phyloP scores from a whole-genome alignment of 2,329 filamentous ascomycete genomes.

The Monosporascus sp. region DNA sequence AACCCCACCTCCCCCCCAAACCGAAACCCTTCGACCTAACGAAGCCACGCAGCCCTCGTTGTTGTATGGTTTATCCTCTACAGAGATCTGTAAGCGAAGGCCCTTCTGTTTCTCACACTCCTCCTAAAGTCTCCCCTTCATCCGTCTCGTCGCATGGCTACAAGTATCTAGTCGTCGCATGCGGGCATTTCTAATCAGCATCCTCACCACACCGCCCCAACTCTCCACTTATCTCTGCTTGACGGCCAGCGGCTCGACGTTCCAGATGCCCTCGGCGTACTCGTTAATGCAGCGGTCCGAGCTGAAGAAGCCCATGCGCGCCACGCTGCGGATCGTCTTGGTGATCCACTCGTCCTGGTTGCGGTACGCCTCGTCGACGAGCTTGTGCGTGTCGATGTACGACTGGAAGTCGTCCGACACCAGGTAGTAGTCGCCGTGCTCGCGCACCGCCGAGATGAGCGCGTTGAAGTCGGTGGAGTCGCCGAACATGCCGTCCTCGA shows the following conservation, averaged over 20 bases:
- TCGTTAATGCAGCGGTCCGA: conserved; percentile 94
- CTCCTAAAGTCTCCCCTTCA: too few relatives aligned
- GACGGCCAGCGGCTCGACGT: conserved; percentile 71
- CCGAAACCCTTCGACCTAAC: too few relatives aligned
- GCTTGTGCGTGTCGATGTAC: conserved; percentile 83
- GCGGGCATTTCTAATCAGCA: too few relatives aligned
- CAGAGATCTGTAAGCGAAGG: too few relatives aligned
- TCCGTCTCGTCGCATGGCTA: too few relatives aligned
- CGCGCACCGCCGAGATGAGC: conserved; percentile 76
- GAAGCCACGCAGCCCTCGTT: too few relatives aligned
- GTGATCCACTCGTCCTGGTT: conserved; percentile 90
- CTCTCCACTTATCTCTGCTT: background rate
- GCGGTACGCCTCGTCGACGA: conserved; percentile 88
- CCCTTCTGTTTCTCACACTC: too few relatives aligned
- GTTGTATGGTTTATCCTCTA: too few relatives aligned
- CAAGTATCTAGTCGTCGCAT: too few relatives aligned
- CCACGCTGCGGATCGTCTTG: conserved; percentile 83
- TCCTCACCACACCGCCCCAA: background rate
- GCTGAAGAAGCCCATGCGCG: conserved; percentile 96
- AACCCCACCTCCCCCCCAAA: too few relatives aligned
- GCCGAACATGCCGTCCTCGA: conserved; percentile 77
- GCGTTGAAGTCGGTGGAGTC: conserved; percentile 73
- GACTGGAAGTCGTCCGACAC: conserved; percentile 96
- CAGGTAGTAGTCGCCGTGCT: conserved; percentile 96
- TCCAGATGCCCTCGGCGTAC: conserved; percentile 97